Percentiles rank a stretch among this genome's conserved stretches.
Conservation (phyloP, 2,329 filamentous ascomycete genomes). For the Arthroderma uncinatum region DNA sequence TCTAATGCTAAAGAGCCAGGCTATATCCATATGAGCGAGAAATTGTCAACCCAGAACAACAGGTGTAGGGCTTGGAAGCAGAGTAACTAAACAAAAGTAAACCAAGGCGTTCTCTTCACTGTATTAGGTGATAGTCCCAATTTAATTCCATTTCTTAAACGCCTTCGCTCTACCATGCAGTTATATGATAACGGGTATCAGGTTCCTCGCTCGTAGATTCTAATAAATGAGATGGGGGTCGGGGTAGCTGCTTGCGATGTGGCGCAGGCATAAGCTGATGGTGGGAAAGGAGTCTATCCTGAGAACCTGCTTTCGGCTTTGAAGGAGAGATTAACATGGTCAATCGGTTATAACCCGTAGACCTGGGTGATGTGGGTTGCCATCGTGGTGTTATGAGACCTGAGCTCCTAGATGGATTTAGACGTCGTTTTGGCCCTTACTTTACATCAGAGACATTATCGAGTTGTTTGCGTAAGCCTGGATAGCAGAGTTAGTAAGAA, state of each 20-base stretch:
- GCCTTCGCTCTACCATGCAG: not conserved
- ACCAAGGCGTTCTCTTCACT: not conserved
- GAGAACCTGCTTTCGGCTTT: not conserved
- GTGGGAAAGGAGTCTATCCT: not conserved
- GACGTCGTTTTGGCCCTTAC: not conserved
- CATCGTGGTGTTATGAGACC: not conserved
- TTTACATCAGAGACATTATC: constrained; percentile 26
- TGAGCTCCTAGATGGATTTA: not conserved
- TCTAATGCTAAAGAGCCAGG: not conserved
- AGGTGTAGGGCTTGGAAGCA: not conserved
- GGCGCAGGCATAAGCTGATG: not conserved
- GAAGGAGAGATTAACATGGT: not conserved
- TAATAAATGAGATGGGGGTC: not conserved
- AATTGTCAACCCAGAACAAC: not conserved
- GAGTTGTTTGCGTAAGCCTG: constrained; percentile 39
- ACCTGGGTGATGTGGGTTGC: not conserved
- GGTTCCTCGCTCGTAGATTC: constrained; percentile 1
- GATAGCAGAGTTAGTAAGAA: not conserved
- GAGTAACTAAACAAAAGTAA: not conserved
- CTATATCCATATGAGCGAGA: not conserved
- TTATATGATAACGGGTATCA: not conserved
- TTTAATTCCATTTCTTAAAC: not conserved
- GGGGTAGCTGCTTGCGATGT: not conserved
- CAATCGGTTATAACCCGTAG: not conserved
- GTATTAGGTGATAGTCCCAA: not conserved